Evolutionary conservation across 192 early-diverging fungal genomes (phyloP).

Genomic region (Haplosporangium gracile): DNA sequence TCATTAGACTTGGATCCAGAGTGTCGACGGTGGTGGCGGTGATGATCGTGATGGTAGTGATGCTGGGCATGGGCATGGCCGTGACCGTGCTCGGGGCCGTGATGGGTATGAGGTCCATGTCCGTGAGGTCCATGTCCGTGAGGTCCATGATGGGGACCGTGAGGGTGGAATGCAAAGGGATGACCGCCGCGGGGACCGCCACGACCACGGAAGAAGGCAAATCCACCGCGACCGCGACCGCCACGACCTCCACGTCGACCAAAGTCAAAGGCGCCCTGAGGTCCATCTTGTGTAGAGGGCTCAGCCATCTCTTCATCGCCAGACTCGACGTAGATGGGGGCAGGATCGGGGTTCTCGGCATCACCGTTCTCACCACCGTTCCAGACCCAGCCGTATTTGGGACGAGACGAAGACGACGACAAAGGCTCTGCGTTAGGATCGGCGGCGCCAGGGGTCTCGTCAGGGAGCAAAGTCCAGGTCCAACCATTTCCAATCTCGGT

Average conservation of each 20-base stretch:
- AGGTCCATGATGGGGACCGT: neutral
- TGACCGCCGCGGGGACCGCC: constrained; percentile 18
- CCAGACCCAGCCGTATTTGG: constrained; percentile 56
- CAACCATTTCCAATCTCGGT: constrained; percentile 31
- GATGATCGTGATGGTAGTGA: constrained; percentile 12
- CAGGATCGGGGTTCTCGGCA: constrained; percentile 26
- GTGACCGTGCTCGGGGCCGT: neutral
- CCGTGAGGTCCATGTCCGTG: neutral
- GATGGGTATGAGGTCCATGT: constrained; percentile 6
- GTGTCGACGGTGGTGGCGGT: constrained; percentile 27
- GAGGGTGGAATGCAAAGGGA: constrained; percentile 15
- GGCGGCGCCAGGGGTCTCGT: neutral
- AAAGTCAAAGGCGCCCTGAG: neutral
- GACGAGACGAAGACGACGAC: constrained; percentile 15
- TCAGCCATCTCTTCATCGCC: constrained; percentile 55
- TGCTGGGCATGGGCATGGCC: neutral
- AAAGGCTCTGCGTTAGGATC: neutral
- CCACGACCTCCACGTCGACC: constrained; percentile 29
- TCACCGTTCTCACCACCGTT: constrained; percentile 9
- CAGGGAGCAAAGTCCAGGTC: constrained; percentile 35
- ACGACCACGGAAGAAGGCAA: constrained; percentile 14
- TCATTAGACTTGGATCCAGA: constrained; percentile 27
- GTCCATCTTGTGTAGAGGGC: neutral
- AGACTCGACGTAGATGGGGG: constrained; percentile 26
- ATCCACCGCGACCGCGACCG: constrained; percentile 22